Base-by-base conservation (phyloP, 176 grass and related monocot species). In the Puya raimondii region DNA sequence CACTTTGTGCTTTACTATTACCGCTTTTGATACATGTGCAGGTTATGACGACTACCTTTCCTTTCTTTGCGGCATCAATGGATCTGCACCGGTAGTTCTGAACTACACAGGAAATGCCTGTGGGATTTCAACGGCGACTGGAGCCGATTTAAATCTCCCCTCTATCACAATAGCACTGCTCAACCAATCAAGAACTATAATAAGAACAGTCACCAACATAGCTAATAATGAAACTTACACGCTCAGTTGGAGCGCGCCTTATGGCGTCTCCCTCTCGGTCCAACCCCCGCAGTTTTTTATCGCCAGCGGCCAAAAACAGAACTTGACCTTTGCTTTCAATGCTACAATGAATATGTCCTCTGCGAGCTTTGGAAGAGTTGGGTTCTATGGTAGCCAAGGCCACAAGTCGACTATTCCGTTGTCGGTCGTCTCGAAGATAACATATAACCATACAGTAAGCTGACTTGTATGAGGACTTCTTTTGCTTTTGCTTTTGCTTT, bases 51-150 rank as follows among this genome's bases (percentile, higher is more conserved):
- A 99, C 18, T 90, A 77, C 71, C 73, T 99, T 54, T 90, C 94
- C 47, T 99, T 99, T 52, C 87, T 99, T 21, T 99, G 94, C 50
- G 87, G 89, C 48, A 91, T 99, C 81, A 99, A 99, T 64, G 89
- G 94, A 15, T 99, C 94, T 29, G 50, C 58, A 65, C 87, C 84
- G 22, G 72, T 88, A 53, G 87, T 99, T 26, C 83, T 65, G 26
- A 99, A 99, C 70, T 99, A 99, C 82, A 99, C 94, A 15, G 87
- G 87, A 16, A 83, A 77, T 33, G 81, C 14, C 78, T 99, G 94
- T 18, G 10, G 47, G 21, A 54, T 47, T 17, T 93, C 85, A 61
- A 70, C 80, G 21, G 65, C 86, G 70, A 82, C 76, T 3, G 89
- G 84, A 48, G 79, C 84, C 16, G 94, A 93, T 73, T 64, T 99